These are phyloP conservation scores for Athelia psychrophila DNA, from an alignment of 1,284 basidiomycete genomes.

Conservation along the genomic window DNA sequence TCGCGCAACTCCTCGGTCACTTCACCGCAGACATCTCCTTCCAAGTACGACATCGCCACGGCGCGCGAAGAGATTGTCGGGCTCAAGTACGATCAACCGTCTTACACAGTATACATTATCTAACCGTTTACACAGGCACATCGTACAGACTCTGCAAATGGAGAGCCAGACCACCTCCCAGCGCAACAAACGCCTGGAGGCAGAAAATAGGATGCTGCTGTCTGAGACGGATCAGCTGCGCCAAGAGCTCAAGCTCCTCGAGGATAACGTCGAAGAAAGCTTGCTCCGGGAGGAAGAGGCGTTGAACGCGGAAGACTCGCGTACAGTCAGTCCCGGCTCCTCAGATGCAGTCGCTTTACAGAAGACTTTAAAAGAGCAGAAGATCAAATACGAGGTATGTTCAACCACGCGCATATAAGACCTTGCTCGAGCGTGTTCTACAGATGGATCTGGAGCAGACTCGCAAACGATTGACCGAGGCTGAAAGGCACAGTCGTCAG, in stretches of 20 bases:
- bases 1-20: background rate
- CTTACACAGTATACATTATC: background rate
- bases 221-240: conserved; percentile 79
- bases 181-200: conserved; percentile 67
- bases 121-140: conserved; percentile 53
- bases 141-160: conserved; percentile 84
- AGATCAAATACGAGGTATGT: conserved; percentile 52
- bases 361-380: conserved; percentile 46
- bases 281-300: conserved; percentile 49
- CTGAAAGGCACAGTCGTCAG: conserved; percentile 71
- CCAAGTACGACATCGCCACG: conserved; percentile 50
- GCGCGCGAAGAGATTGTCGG: conserved; percentile 69
- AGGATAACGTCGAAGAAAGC: conserved; percentile 72
- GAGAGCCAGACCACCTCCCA: conserved; percentile 70
- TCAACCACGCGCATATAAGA: background rate
- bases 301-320: conserved; percentile 30
- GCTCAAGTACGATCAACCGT: conserved; percentile 55
- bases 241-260: conserved; percentile 70
- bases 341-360: conserved; percentile 35
- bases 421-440: conserved; percentile 8
- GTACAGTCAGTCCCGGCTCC: conserved; percentile 17
- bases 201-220: conserved; percentile 72
- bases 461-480: conserved; percentile 63
- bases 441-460: conserved; percentile 69
- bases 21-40: conserved; percentile 24